Percentiles rank a stretch among this genome's conserved stretches.
These are phyloP conservation scores for Lactifluus rugatus DNA, from an alignment of 768 basidiomycete genomes.

Conservation along the genomic window DNA sequence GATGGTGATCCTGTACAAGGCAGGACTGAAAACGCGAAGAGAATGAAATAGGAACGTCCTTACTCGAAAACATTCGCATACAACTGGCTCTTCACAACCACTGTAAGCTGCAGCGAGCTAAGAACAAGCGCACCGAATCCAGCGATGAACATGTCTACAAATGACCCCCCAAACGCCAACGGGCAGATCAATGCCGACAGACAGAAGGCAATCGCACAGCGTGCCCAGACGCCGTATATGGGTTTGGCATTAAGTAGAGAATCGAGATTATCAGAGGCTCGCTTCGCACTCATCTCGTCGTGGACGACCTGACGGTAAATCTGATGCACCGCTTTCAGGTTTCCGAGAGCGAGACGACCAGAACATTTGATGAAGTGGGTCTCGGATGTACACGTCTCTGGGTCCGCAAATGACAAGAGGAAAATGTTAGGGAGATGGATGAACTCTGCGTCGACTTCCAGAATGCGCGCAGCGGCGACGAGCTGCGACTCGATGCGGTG, in stretches of 20 bases:
- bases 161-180: constrained; percentile 74
- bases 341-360: constrained; percentile 69
- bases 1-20: constrained; percentile 53
- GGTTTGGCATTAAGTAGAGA: constrained; percentile 52
- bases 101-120: constrained; percentile 56
- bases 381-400: constrained; percentile 74
- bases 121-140: constrained; percentile 60
- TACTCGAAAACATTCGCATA: constrained; percentile 90
- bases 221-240: constrained; percentile 50
- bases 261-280: constrained; percentile 54
- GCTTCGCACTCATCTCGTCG: constrained; percentile 76
- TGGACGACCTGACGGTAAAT: constrained; percentile 83
- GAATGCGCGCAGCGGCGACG: constrained; percentile 72
- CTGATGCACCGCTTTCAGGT: constrained; percentile 72
- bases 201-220: constrained; percentile 58
- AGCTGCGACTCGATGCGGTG: constrained; percentile 90
- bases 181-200: constrained; percentile 73
- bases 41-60: constrained; percentile 24
- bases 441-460: constrained; percentile 87
- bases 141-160: constrained; percentile 73
- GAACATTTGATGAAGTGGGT: constrained; percentile 78
- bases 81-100: constrained; percentile 63
- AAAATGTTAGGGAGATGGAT: constrained; percentile 72
- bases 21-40: background rate
- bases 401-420: constrained; percentile 80